Base-by-base conservation (phyloP, 495 filamentous ascomycete genomes). In the Aspergillus homomorphus region DNA sequence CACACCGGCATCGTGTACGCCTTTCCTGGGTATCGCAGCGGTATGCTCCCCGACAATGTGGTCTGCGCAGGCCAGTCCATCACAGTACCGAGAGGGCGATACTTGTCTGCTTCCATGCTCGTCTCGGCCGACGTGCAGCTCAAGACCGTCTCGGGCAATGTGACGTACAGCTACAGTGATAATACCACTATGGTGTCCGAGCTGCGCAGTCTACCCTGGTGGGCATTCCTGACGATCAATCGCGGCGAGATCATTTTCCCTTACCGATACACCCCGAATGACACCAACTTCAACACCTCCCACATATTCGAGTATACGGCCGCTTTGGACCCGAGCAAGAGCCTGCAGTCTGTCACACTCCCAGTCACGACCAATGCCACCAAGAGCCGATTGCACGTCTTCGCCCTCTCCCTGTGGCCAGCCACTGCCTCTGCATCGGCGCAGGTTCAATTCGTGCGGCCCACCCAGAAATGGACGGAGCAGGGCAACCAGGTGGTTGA, bases 391-490 rank as follows among this genome's bases (percentile, higher is more conserved):
- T 52, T 71, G 8, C 69, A 71, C 21, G 45, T 71, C 1, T 71
- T 69, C 63, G 53, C 69, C 6, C 45, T 69, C 20, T 66, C 69
- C 15, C 26, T 71, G 54, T 53, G 63, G 16, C 62, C 62, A 10
- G 57, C 57, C 2, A 51, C 55, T 0, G 30, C 59, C 2, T 12
- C 41, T 0, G 26, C 26, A 9, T 16, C 28, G 0, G 24, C 45
- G 1, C 23, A 41, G 20, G 70, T 80, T 12, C 81, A 84, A 57
- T 78, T 76, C 65, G 73, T 76, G 15, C 69, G 81, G 3, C 74
- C 80, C 4, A 83, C 82, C 12, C 80, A 83, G 62, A 80, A 82
- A 56, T 76, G 75, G 75, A 61, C 73, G 0, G 72, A 74, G 45
- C 68, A 67, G 15, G 69, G 62, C 0, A 72, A 75, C 52, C 82